Evolutionary conservation across 1,284 basidiomycete species (phyloP).

Genomic region (Macrocybe sp.): DNA sequence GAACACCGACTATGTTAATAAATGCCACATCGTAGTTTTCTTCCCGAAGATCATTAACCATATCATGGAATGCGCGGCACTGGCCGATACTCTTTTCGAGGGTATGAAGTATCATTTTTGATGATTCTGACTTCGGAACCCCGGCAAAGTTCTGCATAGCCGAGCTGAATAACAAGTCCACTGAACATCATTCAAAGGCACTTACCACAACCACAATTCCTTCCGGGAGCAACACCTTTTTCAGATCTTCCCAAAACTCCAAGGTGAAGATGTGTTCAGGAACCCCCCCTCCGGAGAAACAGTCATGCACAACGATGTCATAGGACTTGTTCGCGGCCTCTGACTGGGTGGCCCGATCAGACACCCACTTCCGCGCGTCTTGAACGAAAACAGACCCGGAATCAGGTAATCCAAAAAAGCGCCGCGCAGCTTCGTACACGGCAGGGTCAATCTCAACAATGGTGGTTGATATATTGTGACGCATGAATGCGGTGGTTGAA

Average conservation of each 20-base stretch:
- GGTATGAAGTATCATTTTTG: slow-evolving; percentile 66
- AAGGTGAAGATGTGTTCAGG: slow-evolving; percentile 78
- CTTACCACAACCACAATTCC: slow-evolving; percentile 79
- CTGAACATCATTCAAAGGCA: slow-evolving; percentile 10
- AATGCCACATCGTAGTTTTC: slow-evolving; percentile 51
- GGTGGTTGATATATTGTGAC: slow-evolving; percentile 64
- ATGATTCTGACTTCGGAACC: slow-evolving; percentile 52
- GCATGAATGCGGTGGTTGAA: slow-evolving; percentile 67
- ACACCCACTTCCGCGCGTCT: slow-evolving; percentile 71
- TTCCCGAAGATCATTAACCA: slow-evolving; percentile 35
- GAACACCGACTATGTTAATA: slow-evolving; percentile 64
- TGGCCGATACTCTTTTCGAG: slow-evolving; percentile 60
- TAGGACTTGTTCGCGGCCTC: slow-evolving; percentile 36
- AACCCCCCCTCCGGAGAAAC: slow-evolving; percentile 86
- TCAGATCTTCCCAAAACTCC: slow-evolving; percentile 78
- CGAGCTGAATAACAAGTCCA: not conserved
- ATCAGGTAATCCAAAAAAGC: slow-evolving; percentile 73
- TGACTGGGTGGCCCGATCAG: slow-evolving; percentile 30
- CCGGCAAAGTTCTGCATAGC: slow-evolving; percentile 51
- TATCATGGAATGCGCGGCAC: slow-evolving; percentile 82
- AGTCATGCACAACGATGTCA: slow-evolving; percentile 85
- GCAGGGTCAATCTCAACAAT: slow-evolving; percentile 85
- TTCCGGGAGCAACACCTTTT: slow-evolving; percentile 57
- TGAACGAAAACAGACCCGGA: slow-evolving; percentile 60
- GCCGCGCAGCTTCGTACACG: slow-evolving; percentile 78